Evolutionary conservation across 805 yeast species (phyloP).

Genomic region (Cephaloascus fragrans): DNA sequence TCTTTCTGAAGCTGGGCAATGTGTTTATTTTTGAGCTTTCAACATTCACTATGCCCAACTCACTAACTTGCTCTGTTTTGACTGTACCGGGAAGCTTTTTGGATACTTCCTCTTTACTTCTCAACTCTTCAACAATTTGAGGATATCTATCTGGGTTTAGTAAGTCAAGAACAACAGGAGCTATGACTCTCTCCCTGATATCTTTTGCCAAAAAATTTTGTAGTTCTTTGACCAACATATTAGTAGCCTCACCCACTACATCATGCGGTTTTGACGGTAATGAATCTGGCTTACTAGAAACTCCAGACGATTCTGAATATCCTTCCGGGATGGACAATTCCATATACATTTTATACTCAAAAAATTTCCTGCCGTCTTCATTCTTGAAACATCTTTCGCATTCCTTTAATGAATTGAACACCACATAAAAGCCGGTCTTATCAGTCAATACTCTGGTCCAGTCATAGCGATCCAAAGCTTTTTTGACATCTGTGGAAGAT

Average conservation of each 20-base stretch:
- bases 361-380: conserved; percentile 48
- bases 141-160: conserved; percentile 54
- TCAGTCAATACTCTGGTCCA: conserved; percentile 63
- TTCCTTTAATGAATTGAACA: conserved; percentile 51
- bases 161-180: conserved; percentile 54
- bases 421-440: conserved; percentile 56
- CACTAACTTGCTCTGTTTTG: conserved; percentile 4
- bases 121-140: conserved; percentile 25
- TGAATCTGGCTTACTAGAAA: background rate
- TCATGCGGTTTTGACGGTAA: conserved; percentile 5
- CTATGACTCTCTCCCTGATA: conserved; percentile 62
- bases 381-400: conserved; percentile 49
- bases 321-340: conserved; percentile 44
- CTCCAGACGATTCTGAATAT: conserved; percentile 5
- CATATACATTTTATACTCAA: conserved; percentile 44
- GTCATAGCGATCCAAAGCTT: conserved; percentile 45
- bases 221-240: conserved; percentile 52
- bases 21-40: conserved; percentile 17
- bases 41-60: too few relatives aligned
- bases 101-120: conserved; percentile 15
- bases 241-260: conserved; percentile 49
- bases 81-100: conserved; percentile 6
- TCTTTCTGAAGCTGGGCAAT: conserved; percentile 26
- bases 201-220: conserved; percentile 57
- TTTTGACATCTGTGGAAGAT: conserved; percentile 48